Conservation (phyloP, 2,329 filamentous ascomycete genomes). For the Helotiales sp. region DNA sequence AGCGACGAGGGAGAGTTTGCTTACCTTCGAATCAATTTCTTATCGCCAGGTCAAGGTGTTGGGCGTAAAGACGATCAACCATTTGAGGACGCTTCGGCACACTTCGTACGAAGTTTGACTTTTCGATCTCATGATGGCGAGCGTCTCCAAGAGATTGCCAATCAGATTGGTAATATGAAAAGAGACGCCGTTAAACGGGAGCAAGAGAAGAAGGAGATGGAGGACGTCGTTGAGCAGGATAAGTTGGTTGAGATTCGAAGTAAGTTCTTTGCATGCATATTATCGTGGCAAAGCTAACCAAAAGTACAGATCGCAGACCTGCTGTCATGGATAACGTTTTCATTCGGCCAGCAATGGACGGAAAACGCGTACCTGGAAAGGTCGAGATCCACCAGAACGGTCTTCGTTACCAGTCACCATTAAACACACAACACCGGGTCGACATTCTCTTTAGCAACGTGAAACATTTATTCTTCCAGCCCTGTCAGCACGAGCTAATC, state of each 20-base stretch:
- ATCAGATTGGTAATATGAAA: slow-evolving; percentile 94
- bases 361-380: slow-evolving; percentile 93
- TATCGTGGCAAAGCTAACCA: no score
- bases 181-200: slow-evolving; percentile 89
- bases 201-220: slow-evolving; percentile 99
- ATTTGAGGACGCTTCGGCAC: slow-evolving; percentile 92
- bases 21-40: slow-evolving; percentile 93
- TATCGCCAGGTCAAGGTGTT: slow-evolving; percentile 95
- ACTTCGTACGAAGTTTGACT: slow-evolving; percentile 94
- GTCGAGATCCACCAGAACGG: slow-evolving; percentile 98
- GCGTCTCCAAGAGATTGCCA: slow-evolving; percentile 86
- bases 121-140: slow-evolving; percentile 89
- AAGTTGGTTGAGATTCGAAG: slow-evolving; percentile 94
- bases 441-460: slow-evolving; percentile 98
- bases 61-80: slow-evolving; percentile 96
- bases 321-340: slow-evolving; percentile 91
- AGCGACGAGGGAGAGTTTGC: slow-evolving; percentile 94
- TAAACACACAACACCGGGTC: slow-evolving; percentile 79
- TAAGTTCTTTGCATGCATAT: slow-evolving; percentile 56
- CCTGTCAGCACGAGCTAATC: slow-evolving; percentile 92
- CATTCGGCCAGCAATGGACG: slow-evolving; percentile 91
- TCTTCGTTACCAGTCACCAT: slow-evolving; percentile 86
- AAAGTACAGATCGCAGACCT: slow-evolving; percentile 81
- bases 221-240: slow-evolving; percentile 98
- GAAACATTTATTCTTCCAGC: slow-evolving; percentile 98